Percentiles rank a stretch among this genome's conserved stretches.
These are phyloP conservation scores for Sedum album DNA, from an alignment of 164 flowering plant genomes.

Conservation along the genomic window DNA sequence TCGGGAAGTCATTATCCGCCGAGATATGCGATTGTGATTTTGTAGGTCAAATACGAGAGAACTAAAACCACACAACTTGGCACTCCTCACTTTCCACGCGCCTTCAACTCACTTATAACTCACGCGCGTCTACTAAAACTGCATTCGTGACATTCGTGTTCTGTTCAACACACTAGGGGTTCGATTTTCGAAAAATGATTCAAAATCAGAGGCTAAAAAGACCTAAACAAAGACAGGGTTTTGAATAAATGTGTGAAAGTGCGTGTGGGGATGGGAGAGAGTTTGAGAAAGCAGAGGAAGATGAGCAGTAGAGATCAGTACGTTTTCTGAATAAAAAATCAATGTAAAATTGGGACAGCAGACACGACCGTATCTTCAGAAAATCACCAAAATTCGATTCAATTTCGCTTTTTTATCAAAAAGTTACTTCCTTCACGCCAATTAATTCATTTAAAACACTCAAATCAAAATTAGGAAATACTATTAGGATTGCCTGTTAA, in stretches of 20 bases:
- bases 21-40: slow-evolving; percentile 36
- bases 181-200: not conserved
- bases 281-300: not conserved
- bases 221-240: not conserved
- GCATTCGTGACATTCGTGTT: too few species aligned
- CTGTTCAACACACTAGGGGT: too few species aligned
- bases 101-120: not conserved
- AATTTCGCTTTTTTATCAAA: not conserved
- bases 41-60: slow-evolving; percentile 2
- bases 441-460: too few species aligned
- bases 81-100: not conserved
- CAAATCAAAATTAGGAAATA: too few species aligned
- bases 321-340: not conserved
- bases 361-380: slow-evolving; percentile 5
- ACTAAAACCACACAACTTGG: not conserved
- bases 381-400: not conserved
- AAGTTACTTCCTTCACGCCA: not conserved
- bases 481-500: too few species aligned
- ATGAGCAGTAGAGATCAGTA: slow-evolving; percentile 1
- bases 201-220: slow-evolving; percentile 4
- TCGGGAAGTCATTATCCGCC: slow-evolving; percentile 34
- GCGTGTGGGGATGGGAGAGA: not conserved
- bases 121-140: too few species aligned
- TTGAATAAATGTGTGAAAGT: not conserved
- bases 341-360: not conserved